phyloP scores from a whole-genome alignment of 495 filamentous ascomycete species.

The Cudoniella acicularis region DNA sequence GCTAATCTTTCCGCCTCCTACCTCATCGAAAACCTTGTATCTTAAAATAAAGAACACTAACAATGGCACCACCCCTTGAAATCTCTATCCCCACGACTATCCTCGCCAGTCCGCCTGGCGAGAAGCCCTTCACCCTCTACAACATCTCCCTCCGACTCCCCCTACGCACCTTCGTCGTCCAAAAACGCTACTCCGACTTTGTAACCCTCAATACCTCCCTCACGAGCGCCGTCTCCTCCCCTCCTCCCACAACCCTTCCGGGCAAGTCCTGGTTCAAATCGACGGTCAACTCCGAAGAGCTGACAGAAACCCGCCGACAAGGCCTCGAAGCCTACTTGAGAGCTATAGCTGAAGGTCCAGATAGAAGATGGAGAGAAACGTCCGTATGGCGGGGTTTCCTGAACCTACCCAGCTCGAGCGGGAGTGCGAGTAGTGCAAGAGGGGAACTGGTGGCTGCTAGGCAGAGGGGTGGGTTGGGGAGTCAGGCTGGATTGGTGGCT shows the following conservation, averaged over 20 bases:
- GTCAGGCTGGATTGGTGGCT: constrained; percentile 25
- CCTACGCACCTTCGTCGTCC: constrained; percentile 79
- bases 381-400: constrained; percentile 83
- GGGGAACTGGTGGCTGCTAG: constrained; percentile 29
- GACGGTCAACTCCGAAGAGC: constrained; percentile 68
- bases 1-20: neutral
- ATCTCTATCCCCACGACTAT: constrained; percentile 79
- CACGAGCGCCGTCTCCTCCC: constrained; percentile 21
- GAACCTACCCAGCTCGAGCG: constrained; percentile 60
- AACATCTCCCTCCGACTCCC: constrained; percentile 86
- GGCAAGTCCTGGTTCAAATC: constrained; percentile 82
- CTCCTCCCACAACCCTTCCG: constrained; percentile 52
- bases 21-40: neutral
- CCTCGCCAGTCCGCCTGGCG: constrained; percentile 45
- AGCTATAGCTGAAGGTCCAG: constrained; percentile 70
- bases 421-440: constrained; percentile 40
- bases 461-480: constrained; percentile 15
- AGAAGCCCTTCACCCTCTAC: constrained; percentile 84
- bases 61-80: constrained; percentile 68
- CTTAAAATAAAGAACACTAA: constrained; percentile 1
- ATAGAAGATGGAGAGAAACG: constrained; percentile 82
- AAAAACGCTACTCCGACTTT: constrained; percentile 96
- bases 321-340: constrained; percentile 79
- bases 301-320: constrained; percentile 74
- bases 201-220: constrained; percentile 68